These are phyloP conservation scores for Penicillium longicatenatum DNA, from an alignment of 495 filamentous ascomycete species.

Conservation along the genomic window DNA sequence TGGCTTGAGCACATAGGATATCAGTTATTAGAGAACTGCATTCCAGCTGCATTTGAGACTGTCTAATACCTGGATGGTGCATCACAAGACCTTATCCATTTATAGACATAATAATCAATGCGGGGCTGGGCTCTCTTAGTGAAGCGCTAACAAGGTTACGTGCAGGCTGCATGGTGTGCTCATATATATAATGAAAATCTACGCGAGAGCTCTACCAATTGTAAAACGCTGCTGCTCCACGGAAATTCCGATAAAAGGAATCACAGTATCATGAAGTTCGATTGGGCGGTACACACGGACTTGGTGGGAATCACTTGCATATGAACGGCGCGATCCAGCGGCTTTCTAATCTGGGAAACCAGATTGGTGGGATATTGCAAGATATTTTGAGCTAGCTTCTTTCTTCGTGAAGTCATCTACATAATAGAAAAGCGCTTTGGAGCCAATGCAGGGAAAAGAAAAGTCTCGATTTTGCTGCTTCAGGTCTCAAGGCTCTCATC, in stretches of 20 bases:
- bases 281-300: background rate
- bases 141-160: background rate
- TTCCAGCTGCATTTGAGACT: too few species aligned
- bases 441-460: background rate
- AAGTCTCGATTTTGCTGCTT: background rate
- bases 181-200: background rate
- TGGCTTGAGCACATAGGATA: too few species aligned
- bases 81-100: too few species aligned
- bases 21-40: too few species aligned
- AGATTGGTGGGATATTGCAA: background rate
- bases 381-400: background rate
- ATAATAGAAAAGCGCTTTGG: background rate
- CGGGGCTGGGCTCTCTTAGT: background rate
- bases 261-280: background rate
- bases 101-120: too few species aligned
- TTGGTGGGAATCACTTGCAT: background rate
- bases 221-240: background rate
- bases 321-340: background rate
- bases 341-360: background rate
- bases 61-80: too few species aligned
- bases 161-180: background rate
- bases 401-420: background rate
- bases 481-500: background rate
- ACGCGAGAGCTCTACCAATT: background rate
- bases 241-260: background rate